Base-by-base conservation (phyloP, 163 green algal genomes). In the Scenedesmus sp. region DNA sequence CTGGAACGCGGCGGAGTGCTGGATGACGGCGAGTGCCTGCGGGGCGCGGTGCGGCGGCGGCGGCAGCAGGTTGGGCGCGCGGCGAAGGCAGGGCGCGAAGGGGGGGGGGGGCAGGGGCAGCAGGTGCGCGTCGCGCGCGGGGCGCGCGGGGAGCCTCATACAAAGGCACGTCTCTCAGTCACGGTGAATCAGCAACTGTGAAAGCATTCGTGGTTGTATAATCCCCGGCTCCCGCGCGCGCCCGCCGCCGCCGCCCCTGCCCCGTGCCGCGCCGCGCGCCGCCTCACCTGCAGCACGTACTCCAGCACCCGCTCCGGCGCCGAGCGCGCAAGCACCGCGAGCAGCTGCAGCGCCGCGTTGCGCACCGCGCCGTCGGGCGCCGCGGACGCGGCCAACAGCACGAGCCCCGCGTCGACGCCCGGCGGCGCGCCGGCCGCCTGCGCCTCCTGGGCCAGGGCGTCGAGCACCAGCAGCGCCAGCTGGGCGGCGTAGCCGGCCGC, bases 271-370 rank as follows among this genome's bases (percentile, higher is more conserved):
- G n/a, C n/a, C n/a, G n/a, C n/a, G n/a, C n/a, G n/a, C n/a, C n/a
- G n/a, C n/a, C 83, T 29, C 44, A 93, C 88, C 85, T 92, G 76
- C 29, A 93, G 75, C 6, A 92, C 86, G 45, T 93, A 85, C 10
- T 70, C 58, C 67, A 92, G 77, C 18, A 78, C 78, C 4, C 58
- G 69, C 31, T 92, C 65, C 2, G 91, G 89, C 62, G 76, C 75
- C 42, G 78, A 65, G 4, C n/a, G n/a, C 7, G 85, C 87, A 56
- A 95, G 73, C 39, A 73, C 26, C 7, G 75, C 72, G 20, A 94
- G 65, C 84, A 95, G 83, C 62, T 58, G 56, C 79, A 95, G 82
- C 31, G 91, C 89, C 0, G 85, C 84, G 50, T 90, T 93, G 24
- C 91, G 83, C 36, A 89, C 76, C 1, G 84, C 82, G 18, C 74